Percentiles rank a stretch among this genome's conserved stretches.
Evolutionary conservation across 2,329 filamentous ascomycete species (phyloP).

Genomic region (Blastomyces parvus): DNA sequence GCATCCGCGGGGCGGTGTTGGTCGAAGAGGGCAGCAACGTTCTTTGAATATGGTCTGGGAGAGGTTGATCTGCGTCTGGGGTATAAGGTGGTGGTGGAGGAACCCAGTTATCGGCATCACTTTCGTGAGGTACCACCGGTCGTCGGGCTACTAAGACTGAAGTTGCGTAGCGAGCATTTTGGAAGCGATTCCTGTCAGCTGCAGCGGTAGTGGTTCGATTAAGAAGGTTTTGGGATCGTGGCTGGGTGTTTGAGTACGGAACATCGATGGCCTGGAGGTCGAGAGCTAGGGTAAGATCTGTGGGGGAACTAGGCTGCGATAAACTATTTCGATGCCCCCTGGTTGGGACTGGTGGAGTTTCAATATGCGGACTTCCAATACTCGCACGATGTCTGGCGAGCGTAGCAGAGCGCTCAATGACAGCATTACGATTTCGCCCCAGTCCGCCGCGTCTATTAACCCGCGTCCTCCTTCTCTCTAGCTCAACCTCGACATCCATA

Average conservation of each 20-base stretch:
- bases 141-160: slow-evolving; percentile 37
- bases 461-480: slow-evolving; percentile 65
- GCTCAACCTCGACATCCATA: slow-evolving; percentile 67
- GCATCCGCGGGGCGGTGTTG: slow-evolving; percentile 11
- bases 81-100: slow-evolving; percentile 71
- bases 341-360: slow-evolving; percentile 20
- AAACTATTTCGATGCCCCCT: slow-evolving; percentile 22
- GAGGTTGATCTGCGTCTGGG: slow-evolving; percentile 20
- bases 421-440: slow-evolving; percentile 22
- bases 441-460: slow-evolving; percentile 48
- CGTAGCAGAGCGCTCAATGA: slow-evolving; percentile 16
- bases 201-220: slow-evolving; percentile 65
- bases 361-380: slow-evolving; percentile 13
- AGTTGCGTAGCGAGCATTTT: slow-evolving; percentile 11
- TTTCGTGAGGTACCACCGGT: slow-evolving; percentile 69
- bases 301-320: slow-evolving; percentile 21
- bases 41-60: slow-evolving; percentile 30
- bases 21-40: slow-evolving; percentile 25
- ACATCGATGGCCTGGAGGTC: slow-evolving; percentile 55
- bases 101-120: slow-evolving; percentile 81
- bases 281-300: slow-evolving; percentile 19
- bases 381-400: slow-evolving; percentile 10
- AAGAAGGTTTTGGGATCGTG: slow-evolving; percentile 59
- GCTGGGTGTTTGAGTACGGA: slow-evolving; percentile 63
- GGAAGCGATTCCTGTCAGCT: slow-evolving; percentile 39